Conservation (phyloP, 2,329 filamentous ascomycete species). For the Cladosporium sp. region DNA sequence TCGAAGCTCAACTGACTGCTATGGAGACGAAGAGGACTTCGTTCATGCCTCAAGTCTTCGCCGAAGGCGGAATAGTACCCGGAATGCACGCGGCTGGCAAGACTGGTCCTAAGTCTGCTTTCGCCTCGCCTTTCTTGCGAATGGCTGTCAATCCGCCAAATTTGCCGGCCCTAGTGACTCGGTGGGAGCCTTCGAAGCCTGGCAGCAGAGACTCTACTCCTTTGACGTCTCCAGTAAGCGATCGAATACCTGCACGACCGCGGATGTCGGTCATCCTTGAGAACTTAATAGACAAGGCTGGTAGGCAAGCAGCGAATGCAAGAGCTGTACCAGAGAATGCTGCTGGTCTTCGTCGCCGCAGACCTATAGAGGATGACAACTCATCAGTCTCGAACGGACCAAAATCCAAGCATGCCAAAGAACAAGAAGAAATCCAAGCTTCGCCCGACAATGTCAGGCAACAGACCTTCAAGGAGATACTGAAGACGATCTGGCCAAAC, state of each 20-base stretch:
- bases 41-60: conserved; percentile 25
- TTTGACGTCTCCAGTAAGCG: background rate
- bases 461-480: conserved; percentile 48
- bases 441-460: conserved; percentile 5
- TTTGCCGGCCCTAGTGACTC: background rate
- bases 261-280: conserved; percentile 17
- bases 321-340: background rate
- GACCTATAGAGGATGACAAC: background rate
- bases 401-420: background rate
- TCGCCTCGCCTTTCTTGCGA: conserved; percentile 21
- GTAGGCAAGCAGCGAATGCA: conserved; percentile 18
- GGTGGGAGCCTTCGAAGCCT: conserved; percentile 6
- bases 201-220: background rate
- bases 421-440: background rate
- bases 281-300: conserved; percentile 19
- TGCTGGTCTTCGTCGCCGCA: conserved; percentile 7
- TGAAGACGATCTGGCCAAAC: conserved; percentile 67
- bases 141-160: conserved; percentile 6
- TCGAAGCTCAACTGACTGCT: conserved; percentile 25
- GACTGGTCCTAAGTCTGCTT: conserved; percentile 16
- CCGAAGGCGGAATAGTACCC: conserved; percentile 22
- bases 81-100: conserved; percentile 19
- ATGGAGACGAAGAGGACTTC: conserved; percentile 24
- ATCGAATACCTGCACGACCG: background rate
- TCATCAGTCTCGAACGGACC: background rate